Base-by-base conservation (phyloP, 2,329 filamentous ascomycete species). In the Apiospora arundinis region DNA sequence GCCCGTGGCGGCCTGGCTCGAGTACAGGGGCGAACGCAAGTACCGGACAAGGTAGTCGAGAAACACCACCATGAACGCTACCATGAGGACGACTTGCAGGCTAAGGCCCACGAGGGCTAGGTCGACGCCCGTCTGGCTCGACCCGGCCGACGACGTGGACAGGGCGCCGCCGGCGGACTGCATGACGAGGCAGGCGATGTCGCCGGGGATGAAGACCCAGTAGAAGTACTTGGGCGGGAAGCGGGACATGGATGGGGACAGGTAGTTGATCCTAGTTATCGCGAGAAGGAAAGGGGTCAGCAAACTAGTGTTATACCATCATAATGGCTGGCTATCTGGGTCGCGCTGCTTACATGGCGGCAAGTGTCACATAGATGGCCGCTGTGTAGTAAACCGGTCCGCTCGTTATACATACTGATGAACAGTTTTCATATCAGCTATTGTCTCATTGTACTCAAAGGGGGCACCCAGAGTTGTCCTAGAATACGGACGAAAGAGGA, bases 1-100 rank as follows among this genome's bases (percentile, higher is more conserved):
- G 14, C 42, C 42, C 45, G 14, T 3, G 63, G 68, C 49, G 32
- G 37, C 18, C 18, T 18, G 37, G 14, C 21, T 12, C 42, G 42
- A 44, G 42, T 44, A 44, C 42, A 44, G 42, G 9, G 42, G 42
- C 16, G 70, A 60, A 18, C 69, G 73, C 44, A 74, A 75, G 52
- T 79, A 79, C 2, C 78, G 77, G n/a, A 85, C 72, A 73, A 85
- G 86, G 72, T 87, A 85, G 28, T 76, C 79, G 4, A 88, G 83
- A 86, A 80, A 74, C 77, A 71, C 63, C 84, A 84, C 42, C 42
- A 44, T 44, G 78, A 91, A 91, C 70, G 87, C 71, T 40, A 85
- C 82, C 70, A 91, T 85, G 8, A 87, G 85, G 71, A 83, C 81
- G 63, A 91, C 85, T 75, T 91, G 89, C 70, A 91, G 83, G n/a